Conservation (phyloP, 164 flowering plant species). For the Annona squamosa region DNA sequence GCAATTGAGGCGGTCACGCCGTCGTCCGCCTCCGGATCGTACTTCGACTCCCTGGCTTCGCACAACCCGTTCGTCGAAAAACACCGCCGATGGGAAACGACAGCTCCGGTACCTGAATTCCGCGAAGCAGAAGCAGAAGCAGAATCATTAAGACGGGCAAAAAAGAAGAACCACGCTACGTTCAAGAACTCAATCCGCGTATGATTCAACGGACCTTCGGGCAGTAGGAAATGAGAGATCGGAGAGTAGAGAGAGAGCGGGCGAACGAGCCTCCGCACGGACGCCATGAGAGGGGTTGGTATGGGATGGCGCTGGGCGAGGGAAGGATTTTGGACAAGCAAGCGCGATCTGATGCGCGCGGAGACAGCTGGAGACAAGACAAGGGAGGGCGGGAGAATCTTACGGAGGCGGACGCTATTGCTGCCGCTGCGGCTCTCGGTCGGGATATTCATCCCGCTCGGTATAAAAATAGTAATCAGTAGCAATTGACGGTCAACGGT, state of each 20-base stretch:
- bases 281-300: constrained; percentile 19
- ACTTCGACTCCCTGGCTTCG: constrained; percentile 14
- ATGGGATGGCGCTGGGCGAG: not conserved
- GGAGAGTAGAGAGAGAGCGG: constrained; percentile 9
- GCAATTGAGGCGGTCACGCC: constrained; percentile 23
- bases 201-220: constrained; percentile 15
- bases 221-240: constrained; percentile 11
- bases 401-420: not conserved
- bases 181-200: not conserved
- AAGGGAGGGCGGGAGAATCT: constrained; percentile 1
- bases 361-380: not conserved
- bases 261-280: constrained; percentile 23
- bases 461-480: too few species aligned
- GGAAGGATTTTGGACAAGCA: not conserved
- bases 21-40: constrained; percentile 14
- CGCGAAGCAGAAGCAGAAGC: not conserved
- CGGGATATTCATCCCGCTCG: too few species aligned
- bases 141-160: not conserved
- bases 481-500: too few species aligned
- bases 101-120: constrained; percentile 19
- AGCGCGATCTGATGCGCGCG: not conserved
- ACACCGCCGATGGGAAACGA: constrained; percentile 9
- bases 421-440: not conserved
- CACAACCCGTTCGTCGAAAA: constrained; percentile 15
- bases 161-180: not conserved